These are phyloP conservation scores for Crithidia bombi DNA, from an alignment of 208 protist species.

Conservation along the genomic window DNA sequence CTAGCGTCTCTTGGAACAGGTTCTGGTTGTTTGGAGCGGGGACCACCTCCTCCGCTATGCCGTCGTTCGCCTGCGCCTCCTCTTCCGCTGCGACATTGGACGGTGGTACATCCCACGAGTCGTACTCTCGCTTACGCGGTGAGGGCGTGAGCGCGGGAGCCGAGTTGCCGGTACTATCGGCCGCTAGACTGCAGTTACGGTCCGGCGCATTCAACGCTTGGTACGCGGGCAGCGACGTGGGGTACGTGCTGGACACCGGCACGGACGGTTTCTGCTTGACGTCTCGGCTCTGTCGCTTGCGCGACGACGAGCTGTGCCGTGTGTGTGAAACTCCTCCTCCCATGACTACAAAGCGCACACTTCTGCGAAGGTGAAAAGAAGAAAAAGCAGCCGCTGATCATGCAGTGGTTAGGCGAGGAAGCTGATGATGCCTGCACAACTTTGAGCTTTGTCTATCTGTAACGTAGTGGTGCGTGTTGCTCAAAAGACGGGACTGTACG, in stretches of 20 bases:
- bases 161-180: conserved; percentile 13
- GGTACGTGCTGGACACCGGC: background rate
- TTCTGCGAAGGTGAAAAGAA: background rate
- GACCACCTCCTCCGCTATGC: conserved; percentile 7
- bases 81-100: conserved; percentile 6
- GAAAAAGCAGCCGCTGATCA: conserved; percentile 4
- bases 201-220: conserved; percentile 3
- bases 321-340: conserved; percentile 21
- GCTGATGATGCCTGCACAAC: too few species aligned
- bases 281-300: background rate
- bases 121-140: conserved; percentile 10
- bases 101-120: conserved; percentile 12
- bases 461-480: too few species aligned
- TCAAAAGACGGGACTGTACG: background rate
- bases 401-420: too few species aligned
- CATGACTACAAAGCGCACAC: too few species aligned
- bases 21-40: conserved; percentile 13
- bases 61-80: background rate
- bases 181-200: background rate
- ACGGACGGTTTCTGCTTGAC: background rate
- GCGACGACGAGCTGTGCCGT: background rate
- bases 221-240: conserved; percentile 3
- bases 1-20: conserved; percentile 47
- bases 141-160: background rate
- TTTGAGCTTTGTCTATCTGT: too few species aligned